phyloP scores from a whole-genome alignment of 331 rosid genomes.

The Ulmus americana region DNA sequence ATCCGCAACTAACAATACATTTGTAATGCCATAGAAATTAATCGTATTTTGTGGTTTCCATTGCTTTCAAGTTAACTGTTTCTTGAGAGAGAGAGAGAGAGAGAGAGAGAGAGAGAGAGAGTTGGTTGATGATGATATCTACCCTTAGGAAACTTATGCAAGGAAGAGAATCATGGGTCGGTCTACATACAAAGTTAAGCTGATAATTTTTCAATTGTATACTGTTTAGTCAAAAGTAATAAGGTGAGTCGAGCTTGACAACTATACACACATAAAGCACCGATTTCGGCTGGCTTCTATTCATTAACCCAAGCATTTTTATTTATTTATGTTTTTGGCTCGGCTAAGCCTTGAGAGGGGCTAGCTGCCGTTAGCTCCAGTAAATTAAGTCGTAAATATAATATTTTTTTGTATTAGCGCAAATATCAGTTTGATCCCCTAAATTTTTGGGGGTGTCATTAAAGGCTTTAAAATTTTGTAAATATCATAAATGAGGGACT shows the following conservation, averaged over 20 bases:
- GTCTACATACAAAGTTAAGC: background rate
- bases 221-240: background rate
- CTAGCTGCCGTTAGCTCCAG: too few species aligned
- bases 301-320: slow-evolving; percentile 6
- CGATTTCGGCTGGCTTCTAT: slow-evolving; percentile 28
- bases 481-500: too few species aligned
- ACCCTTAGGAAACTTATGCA: slow-evolving; percentile 35
- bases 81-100: slow-evolving; percentile 10
- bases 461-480: too few species aligned
- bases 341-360: background rate
- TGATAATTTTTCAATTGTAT: background rate
- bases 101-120: background rate
- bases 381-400: background rate
- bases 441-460: too few species aligned
- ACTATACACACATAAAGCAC: slow-evolving; percentile 12
- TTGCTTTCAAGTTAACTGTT: slow-evolving; percentile 30
- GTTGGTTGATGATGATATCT: slow-evolving; percentile 34
- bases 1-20: slow-evolving; percentile 19
- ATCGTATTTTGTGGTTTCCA: background rate
- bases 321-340: background rate
- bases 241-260: background rate
- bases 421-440: too few species aligned
- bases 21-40: background rate
- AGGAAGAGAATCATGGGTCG: background rate
- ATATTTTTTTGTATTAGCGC: background rate